Evolutionary conservation across 2,329 filamentous ascomycete species (phyloP).

Genomic region (Arthroderma sp.): DNA sequence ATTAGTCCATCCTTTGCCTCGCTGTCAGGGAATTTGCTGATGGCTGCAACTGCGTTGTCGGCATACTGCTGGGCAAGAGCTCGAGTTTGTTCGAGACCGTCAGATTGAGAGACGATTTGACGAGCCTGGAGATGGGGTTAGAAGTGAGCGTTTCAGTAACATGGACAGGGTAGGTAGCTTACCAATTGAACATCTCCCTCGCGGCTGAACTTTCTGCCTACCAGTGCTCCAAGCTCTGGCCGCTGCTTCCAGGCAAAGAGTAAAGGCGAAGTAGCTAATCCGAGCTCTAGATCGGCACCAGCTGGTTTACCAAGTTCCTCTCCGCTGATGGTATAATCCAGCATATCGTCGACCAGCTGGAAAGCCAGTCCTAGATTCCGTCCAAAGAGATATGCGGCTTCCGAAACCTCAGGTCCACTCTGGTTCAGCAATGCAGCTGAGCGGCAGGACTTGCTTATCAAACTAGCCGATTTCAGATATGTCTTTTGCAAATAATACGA

Average conservation of each 20-base stretch:
- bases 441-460: conserved; percentile 93
- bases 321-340: conserved; percentile 84
- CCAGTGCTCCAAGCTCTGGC: conserved; percentile 69
- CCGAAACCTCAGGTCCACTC: conserved; percentile 63
- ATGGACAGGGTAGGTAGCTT: conserved; percentile 26
- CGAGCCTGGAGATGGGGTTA: conserved; percentile 51
- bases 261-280: conserved; percentile 83
- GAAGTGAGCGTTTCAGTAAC: neutral
- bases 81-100: conserved; percentile 84
- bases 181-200: conserved; percentile 79
- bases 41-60: conserved; percentile 74
- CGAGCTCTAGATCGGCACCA: conserved; percentile 84
- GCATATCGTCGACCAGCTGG: conserved; percentile 93
- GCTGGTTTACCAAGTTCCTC: conserved; percentile 86
- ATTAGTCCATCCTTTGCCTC: conserved; percentile 85
- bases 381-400: conserved; percentile 83
- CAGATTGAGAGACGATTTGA: conserved; percentile 66
- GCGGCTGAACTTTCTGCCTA: conserved; percentile 76
- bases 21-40: conserved; percentile 75
- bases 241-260: conserved; percentile 92
- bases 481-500: conserved; percentile 96
- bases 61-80: conserved; percentile 83
- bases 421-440: conserved; percentile 78
- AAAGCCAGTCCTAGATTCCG: conserved; percentile 91
- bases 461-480: conserved; percentile 87